phyloP scores from a whole-genome alignment of 1,284 basidiomycete genomes.

The Ustilago loliicola region DNA sequence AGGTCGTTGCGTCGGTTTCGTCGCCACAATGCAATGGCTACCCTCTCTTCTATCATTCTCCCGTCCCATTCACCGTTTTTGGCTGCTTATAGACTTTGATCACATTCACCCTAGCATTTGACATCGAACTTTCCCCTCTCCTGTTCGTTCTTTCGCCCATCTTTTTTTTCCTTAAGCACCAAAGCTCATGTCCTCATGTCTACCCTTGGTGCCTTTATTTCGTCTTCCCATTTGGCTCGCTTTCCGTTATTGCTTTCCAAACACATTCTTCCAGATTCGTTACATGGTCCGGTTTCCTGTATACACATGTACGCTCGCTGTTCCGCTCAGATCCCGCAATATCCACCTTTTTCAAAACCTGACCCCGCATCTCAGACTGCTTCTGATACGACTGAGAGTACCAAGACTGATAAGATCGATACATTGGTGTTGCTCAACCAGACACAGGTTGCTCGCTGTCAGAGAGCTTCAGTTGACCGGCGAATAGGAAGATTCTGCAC shows the following conservation, averaged over 20 bases:
- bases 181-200: not conserved
- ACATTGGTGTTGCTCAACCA: not conserved
- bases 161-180: not conserved
- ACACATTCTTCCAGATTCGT: conserved; percentile 20
- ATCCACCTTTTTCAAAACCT: conserved; percentile 7
- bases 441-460: not conserved
- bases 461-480: not conserved
- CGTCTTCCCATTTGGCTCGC: not conserved
- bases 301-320: conserved; percentile 29
- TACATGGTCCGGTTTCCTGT: conserved; percentile 28
- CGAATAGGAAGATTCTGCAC: not conserved
- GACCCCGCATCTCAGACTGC: not conserved
- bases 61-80: not conserved
- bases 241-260: not conserved
- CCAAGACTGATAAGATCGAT: not conserved
- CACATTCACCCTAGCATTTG: conserved; percentile 1
- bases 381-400: not conserved
- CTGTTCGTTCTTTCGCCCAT: conserved; percentile 2
- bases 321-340: conserved; percentile 27
- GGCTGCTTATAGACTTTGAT: conserved; percentile 2
- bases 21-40: not conserved
- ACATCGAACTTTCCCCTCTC: not conserved
- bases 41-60: not conserved
- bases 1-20: not conserved
- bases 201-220: not conserved